Evolutionary conservation across 2,329 filamentous ascomycete genomes (phyloP).

Genomic region (Curvularia hawaiiensis): DNA sequence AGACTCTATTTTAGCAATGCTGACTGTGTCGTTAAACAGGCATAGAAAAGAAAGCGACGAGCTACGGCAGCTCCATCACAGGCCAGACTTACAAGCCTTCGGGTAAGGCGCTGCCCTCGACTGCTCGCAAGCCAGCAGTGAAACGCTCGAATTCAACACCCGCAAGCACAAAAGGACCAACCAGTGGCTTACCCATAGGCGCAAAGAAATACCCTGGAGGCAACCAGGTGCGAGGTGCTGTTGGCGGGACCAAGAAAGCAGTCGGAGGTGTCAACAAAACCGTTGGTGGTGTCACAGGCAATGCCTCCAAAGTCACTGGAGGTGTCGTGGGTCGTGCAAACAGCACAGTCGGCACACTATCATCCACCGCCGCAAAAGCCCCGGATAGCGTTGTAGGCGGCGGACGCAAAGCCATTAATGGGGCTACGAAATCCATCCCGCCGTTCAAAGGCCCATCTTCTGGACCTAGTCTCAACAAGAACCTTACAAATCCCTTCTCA

Average conservation of each 20-base stretch:
- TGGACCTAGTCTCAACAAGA: slow-evolving; percentile 12
- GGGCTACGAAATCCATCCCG: slow-evolving; percentile 11
- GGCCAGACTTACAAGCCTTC: slow-evolving; percentile 37
- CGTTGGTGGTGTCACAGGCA: slow-evolving; percentile 18
- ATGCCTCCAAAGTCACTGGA: slow-evolving; percentile 15
- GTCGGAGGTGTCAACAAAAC: slow-evolving; percentile 23
- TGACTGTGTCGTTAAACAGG: slow-evolving; percentile 19
- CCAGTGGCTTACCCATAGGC: slow-evolving; percentile 27
- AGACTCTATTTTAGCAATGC: not conserved
- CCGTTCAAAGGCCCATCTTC: slow-evolving; percentile 14
- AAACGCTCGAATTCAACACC: slow-evolving; percentile 44
- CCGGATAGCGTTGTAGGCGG: slow-evolving; percentile 12
- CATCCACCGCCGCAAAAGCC: slow-evolving; percentile 14
- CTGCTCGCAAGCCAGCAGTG: slow-evolving; percentile 36
- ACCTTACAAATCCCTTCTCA: slow-evolving; percentile 11
- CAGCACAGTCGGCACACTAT: slow-evolving; percentile 17
- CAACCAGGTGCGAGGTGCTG: slow-evolving; percentile 21
- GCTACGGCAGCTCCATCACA: slow-evolving; percentile 36
- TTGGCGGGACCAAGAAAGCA: slow-evolving; percentile 28
- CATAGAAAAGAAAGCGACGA: slow-evolving; percentile 39
- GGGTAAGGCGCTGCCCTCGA: slow-evolving; percentile 37
- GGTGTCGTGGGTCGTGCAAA: slow-evolving; percentile 17
- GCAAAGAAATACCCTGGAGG: slow-evolving; percentile 37
- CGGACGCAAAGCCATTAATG: slow-evolving; percentile 18
- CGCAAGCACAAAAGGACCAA: slow-evolving; percentile 29